These are phyloP conservation scores for Calonectria honghensis DNA, from an alignment of 2,329 filamentous ascomycete species.

Conservation along the genomic window DNA sequence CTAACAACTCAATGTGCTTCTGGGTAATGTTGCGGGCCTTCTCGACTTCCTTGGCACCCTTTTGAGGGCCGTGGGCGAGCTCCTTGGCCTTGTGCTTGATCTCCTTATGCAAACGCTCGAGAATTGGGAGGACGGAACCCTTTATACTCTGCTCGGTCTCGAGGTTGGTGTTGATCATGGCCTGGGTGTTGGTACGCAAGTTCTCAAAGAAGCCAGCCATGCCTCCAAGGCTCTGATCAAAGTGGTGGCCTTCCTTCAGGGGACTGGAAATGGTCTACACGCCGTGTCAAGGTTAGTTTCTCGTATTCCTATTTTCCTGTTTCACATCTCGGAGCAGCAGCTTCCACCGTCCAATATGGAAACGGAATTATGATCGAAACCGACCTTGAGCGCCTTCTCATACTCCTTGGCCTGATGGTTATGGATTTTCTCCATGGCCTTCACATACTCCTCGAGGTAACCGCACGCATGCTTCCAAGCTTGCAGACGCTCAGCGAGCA, in stretches of 20 bases:
- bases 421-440: slow-evolving; percentile 89
- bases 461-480: slow-evolving; percentile 97
- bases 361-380: background rate
- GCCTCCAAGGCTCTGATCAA: slow-evolving; percentile 91
- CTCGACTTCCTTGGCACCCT: slow-evolving; percentile 92
- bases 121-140: slow-evolving; percentile 87
- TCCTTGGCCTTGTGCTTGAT: slow-evolving; percentile 98
- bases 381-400: slow-evolving; percentile 90
- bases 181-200: slow-evolving; percentile 93
- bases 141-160: slow-evolving; percentile 96
- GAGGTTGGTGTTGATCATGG: slow-evolving; percentile 89
- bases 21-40: slow-evolving; percentile 91
- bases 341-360: background rate
- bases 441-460: slow-evolving; percentile 93
- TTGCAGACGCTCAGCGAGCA: slow-evolving; percentile 90
- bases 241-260: slow-evolving; percentile 92
- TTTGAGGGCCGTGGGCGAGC: slow-evolving; percentile 85
- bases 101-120: slow-evolving; percentile 94
- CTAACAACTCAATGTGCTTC: slow-evolving; percentile 96
- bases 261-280: slow-evolving; percentile 86
- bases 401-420: slow-evolving; percentile 93
- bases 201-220: slow-evolving; percentile 95
- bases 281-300: slow-evolving; percentile 21
- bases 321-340: background rate
- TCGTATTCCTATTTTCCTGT: background rate